A percentile compares a stretch with the other conserved stretches of the same genome.
These are phyloP conservation scores for Colletotrichum siamense DNA, from an alignment of 2,329 filamentous ascomycete species.

Conservation along the genomic window DNA sequence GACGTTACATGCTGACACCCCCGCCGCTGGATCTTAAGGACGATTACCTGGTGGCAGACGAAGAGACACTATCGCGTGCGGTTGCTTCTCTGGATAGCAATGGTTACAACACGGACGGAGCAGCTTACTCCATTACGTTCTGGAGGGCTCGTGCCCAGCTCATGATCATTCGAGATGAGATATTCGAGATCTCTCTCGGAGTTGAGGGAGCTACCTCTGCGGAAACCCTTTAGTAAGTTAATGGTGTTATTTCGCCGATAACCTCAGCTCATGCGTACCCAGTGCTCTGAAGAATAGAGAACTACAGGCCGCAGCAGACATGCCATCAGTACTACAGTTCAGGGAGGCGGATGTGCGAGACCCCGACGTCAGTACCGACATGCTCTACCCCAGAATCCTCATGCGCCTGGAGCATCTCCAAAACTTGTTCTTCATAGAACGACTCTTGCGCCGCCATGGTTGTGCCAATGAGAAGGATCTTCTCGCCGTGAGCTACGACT, in stretches of 20 bases:
- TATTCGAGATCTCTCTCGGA: conserved; percentile 62
- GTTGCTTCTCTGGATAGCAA: conserved; percentile 47
- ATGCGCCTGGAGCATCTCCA: conserved; percentile 57
- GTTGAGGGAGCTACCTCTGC: conserved; percentile 32
- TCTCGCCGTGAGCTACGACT: conserved; percentile 51
- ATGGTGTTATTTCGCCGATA: fast-evolving
- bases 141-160: conserved; percentile 52
- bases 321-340: conserved; percentile 43
- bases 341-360: conserved; percentile 42
- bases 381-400: conserved; percentile 50
- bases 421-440: conserved; percentile 64
- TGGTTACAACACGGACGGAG: conserved; percentile 57
- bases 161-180: conserved; percentile 59
- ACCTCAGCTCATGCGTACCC: neutral
- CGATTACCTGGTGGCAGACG: conserved; percentile 49
- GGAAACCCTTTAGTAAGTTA: neutral
- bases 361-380: conserved; percentile 28
- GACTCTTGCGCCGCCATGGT: conserved; percentile 55
- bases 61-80: conserved; percentile 41
- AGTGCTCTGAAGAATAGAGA: conserved; percentile 42
- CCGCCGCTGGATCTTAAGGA: conserved; percentile 61
- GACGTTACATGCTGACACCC: conserved; percentile 59
- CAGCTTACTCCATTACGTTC: conserved; percentile 49
- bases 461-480: conserved; percentile 42
- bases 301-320: conserved; percentile 33